phyloP scores from a whole-genome alignment of 805 yeast species.

The Ogataea allantospora region DNA sequence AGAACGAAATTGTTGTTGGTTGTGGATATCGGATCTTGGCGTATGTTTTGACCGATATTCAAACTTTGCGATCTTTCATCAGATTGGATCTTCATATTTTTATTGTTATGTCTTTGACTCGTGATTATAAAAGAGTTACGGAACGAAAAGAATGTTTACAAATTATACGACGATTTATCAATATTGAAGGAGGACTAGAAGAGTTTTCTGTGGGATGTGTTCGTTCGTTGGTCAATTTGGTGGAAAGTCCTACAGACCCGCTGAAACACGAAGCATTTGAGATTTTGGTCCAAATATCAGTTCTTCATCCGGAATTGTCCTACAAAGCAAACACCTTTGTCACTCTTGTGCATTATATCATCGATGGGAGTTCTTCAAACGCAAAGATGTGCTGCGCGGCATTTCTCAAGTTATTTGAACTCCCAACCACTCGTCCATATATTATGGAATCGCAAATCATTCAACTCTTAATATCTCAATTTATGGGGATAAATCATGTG shows the following conservation, averaged over 20 bases:
- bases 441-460: conserved; percentile 64
- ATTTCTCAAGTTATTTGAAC: conserved; percentile 55
- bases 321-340: conserved; percentile 45
- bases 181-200: conserved; percentile 49
- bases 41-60: conserved; percentile 53
- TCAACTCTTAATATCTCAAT: conserved; percentile 61
- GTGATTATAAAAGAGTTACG: conserved; percentile 42
- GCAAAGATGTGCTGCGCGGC: conserved; percentile 45
- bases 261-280: conserved; percentile 51
- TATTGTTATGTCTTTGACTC: conserved; percentile 61
- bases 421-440: conserved; percentile 49
- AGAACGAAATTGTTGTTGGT: conserved; percentile 62
- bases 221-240: conserved; percentile 61
- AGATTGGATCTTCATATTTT: conserved; percentile 59
- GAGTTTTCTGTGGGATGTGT: conserved; percentile 62
- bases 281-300: conserved; percentile 49
- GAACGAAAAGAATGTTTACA: conserved; percentile 81
- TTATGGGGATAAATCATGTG: conserved; percentile 58
- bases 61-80: conserved; percentile 53
- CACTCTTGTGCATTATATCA: conserved; percentile 43
- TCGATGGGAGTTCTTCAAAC: conserved; percentile 52
- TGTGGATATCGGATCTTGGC: conserved; percentile 76
- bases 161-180: conserved; percentile 60
- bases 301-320: conserved; percentile 43
- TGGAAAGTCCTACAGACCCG: conserved; percentile 53